A percentile compares a stretch with the other conserved stretches of the same genome.
phyloP scores from a whole-genome alignment of 202 grass and related monocot species.

The Elaeis oleifera region DNA sequence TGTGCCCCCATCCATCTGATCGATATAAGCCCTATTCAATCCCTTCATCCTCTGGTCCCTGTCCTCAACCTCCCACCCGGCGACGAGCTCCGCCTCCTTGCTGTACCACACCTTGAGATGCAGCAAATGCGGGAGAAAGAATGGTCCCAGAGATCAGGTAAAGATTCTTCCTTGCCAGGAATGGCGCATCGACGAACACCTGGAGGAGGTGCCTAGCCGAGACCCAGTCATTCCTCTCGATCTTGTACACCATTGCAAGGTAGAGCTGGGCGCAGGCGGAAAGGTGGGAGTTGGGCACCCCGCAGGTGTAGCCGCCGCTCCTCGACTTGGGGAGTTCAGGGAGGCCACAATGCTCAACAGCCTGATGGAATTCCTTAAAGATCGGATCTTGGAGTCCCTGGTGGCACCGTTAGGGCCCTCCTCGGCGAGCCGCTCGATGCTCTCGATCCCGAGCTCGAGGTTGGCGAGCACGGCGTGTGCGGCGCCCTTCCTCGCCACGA shows the following conservation, averaged over 20 bases:
- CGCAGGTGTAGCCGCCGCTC: conserved; percentile 38
- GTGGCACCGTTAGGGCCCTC: conserved; percentile 17
- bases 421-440: conserved; percentile 64
- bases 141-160: conserved; percentile 88
- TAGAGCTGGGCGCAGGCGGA: conserved; percentile 85
- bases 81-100: conserved; percentile 44
- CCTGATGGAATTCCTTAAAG: conserved; percentile 80
- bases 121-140: conserved; percentile 86
- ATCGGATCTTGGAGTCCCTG: conserved; percentile 78
- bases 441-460: conserved; percentile 84
- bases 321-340: conserved; percentile 36
- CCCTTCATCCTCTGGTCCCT: conserved; percentile 41
- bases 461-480: conserved; percentile 60
- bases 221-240: conserved; percentile 66
- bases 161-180: conserved; percentile 64
- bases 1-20: conserved; percentile 80
- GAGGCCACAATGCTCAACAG: conserved; percentile 75
- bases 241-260: conserved; percentile 75
- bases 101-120: conserved; percentile 89
- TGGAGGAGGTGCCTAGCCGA: conserved; percentile 78
- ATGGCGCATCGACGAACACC: conserved; percentile 79
- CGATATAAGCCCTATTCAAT: conserved; percentile 61
- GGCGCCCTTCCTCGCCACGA: conserved; percentile 9
- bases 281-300: conserved; percentile 64
- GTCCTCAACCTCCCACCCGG: conserved; percentile 26